Conservation (phyloP, 805 yeast species). For the Peterozyma xylosa region DNA sequence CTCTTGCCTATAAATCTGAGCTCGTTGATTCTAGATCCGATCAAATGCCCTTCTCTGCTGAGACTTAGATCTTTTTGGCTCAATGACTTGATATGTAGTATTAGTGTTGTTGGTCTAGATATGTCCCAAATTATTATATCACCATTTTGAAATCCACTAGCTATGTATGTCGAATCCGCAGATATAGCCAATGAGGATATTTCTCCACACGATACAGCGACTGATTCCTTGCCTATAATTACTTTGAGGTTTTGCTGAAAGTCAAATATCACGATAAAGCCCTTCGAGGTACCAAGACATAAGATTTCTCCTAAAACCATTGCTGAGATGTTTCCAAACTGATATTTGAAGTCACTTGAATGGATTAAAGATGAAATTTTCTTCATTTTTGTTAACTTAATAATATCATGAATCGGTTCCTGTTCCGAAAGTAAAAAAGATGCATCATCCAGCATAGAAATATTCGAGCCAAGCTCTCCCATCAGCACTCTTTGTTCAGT, state of each 20-base stretch:
- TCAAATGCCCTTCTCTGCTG: conserved; percentile 27
- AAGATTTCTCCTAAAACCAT: conserved; percentile 37
- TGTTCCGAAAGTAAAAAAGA: too few species aligned
- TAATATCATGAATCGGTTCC: background rate
- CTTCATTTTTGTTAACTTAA: conserved; percentile 13
- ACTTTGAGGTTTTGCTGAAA: conserved; percentile 52
- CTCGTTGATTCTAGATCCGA: conserved; percentile 30
- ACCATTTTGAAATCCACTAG: conserved; percentile 65
- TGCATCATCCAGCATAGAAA: too few species aligned
- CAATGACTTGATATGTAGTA: conserved; percentile 22
- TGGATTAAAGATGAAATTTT: conserved; percentile 15
- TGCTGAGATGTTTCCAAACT: conserved; percentile 45
- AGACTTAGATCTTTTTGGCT: conserved; percentile 14
- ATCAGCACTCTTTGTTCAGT: too few species aligned
- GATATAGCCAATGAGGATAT: conserved; percentile 55
- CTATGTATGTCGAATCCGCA: conserved; percentile 60
- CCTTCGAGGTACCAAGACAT: conserved; percentile 66
- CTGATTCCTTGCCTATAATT: conserved; percentile 27
- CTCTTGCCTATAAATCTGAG: conserved; percentile 41
- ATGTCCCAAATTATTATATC: conserved; percentile 64
- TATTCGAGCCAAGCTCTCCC: too few species aligned
- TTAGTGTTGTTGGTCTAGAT: conserved; percentile 19
- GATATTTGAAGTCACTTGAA: conserved; percentile 11
- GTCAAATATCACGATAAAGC: conserved; percentile 59
- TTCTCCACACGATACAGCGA: conserved; percentile 29